A percentile compares a stretch with the other conserved stretches of the same genome.
Evolutionary conservation across 2,329 filamentous ascomycete species (phyloP).

Genomic region (Calonectria crousiana): DNA sequence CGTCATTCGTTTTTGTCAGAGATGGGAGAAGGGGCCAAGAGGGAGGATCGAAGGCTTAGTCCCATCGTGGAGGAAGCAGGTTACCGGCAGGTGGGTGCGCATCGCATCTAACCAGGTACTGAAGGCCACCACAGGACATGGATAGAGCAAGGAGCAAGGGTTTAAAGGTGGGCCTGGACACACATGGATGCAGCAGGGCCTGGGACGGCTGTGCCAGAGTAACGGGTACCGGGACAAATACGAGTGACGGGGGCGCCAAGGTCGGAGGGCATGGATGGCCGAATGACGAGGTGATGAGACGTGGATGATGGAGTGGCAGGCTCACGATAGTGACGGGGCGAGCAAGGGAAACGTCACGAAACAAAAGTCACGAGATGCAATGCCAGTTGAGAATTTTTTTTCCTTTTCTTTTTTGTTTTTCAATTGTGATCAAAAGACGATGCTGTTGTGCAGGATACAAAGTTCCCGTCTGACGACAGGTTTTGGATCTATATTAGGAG

Average conservation of each 20-base stretch:
- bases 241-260: slow-evolving; percentile 11
- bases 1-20: slow-evolving; percentile 22
- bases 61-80: slow-evolving; percentile 14
- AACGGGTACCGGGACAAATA: slow-evolving; percentile 16
- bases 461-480: slow-evolving; percentile 4
- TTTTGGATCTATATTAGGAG: slow-evolving; percentile 15
- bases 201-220: slow-evolving; percentile 18
- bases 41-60: slow-evolving; percentile 13
- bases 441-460: neutral
- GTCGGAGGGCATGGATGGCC: neutral
- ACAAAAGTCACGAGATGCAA: neutral
- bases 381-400: neutral
- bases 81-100: slow-evolving; percentile 24
- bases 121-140: neutral
- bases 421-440: slow-evolving; percentile 1
- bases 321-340: neutral
- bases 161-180: slow-evolving; percentile 5
- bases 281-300: slow-evolving; percentile 15
- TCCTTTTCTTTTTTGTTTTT: slow-evolving; percentile 17
- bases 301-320: neutral
- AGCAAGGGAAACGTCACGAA: neutral
- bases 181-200: slow-evolving; percentile 24
- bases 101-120: neutral
- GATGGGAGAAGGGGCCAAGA: slow-evolving; percentile 8
- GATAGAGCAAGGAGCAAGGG: neutral